Conservation (phyloP, 2,329 filamentous ascomycete genomes). For the Coniella vitis region DNA sequence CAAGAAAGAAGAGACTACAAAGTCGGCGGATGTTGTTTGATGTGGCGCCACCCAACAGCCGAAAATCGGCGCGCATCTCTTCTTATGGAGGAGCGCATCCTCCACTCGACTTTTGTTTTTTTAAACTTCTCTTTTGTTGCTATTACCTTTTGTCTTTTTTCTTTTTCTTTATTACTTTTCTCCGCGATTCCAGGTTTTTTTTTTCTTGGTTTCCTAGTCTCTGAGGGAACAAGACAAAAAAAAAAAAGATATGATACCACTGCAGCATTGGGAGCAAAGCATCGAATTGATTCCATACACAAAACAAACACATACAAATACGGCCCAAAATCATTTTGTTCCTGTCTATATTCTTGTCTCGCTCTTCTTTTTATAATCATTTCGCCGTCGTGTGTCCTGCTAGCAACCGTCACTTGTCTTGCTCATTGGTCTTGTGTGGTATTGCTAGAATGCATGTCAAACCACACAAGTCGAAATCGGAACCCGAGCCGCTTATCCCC, state of each 20-base stretch:
- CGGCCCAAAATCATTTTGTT: neutral
- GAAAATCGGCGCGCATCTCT: neutral
- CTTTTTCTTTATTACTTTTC: neutral
- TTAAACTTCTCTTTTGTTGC: neutral
- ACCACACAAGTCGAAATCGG: no score
- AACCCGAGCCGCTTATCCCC: no score
- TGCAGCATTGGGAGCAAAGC: conserved; percentile 16
- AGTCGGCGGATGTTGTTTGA: neutral
- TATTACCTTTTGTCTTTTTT: neutral
- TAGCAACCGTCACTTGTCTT: no score
- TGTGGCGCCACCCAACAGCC: neutral
- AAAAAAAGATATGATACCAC: conserved; percentile 18
- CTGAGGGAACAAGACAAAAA: neutral
- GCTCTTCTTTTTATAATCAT: neutral
- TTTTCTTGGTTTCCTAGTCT: conserved; percentile 10
- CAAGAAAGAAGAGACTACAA: neutral
- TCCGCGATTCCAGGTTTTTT: neutral
- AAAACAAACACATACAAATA: neutral
- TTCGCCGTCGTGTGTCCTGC: neutral
- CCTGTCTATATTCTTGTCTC: conserved; percentile 12
- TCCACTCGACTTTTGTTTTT: neutral
- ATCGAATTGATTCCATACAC: conserved; percentile 8
- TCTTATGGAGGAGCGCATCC: no score
- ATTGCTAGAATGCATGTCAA: no score
- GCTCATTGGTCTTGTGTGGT: no score